phyloP scores from a whole-genome alignment of 1,284 basidiomycete species.

The Pseudozyma pruni region DNA sequence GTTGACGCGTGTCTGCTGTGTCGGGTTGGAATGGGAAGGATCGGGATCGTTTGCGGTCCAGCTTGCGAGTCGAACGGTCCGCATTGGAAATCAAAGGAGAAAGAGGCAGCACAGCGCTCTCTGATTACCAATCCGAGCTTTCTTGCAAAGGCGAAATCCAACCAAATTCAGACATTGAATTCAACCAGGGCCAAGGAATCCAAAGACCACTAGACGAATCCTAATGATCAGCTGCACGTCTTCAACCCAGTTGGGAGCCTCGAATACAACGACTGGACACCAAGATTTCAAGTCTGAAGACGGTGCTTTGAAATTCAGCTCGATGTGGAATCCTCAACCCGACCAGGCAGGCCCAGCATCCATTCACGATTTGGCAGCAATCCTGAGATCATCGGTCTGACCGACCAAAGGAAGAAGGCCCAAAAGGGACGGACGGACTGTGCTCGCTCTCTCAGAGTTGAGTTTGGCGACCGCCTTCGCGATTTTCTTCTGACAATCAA shows the following conservation, averaged over 20 bases:
- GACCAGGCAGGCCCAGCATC: neutral
- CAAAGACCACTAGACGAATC: too few relatives aligned
- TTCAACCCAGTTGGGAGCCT: neutral
- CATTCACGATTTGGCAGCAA: neutral
- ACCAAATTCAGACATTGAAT: too few relatives aligned
- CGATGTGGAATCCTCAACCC: constrained; percentile 3
- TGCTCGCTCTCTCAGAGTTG: constrained; percentile 2
- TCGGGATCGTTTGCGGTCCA: constrained; percentile 8
- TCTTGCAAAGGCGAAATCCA: too few relatives aligned
- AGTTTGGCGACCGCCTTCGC: constrained; percentile 17
- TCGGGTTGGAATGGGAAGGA: constrained; percentile 11
- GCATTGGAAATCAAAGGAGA: constrained; percentile 10
- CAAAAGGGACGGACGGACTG: neutral
- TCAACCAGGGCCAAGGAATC: too few relatives aligned
- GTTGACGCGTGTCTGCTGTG: constrained; percentile 1
- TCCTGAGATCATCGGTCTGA: constrained; percentile 21
- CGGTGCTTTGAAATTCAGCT: constrained; percentile 25
- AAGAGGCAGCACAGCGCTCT: constrained; percentile 15
- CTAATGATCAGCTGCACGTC: too few relatives aligned
- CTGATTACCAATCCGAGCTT: constrained; percentile 26
- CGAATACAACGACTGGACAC: too few relatives aligned
- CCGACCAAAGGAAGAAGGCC: constrained; percentile 3
- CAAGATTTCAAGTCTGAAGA: too few relatives aligned
- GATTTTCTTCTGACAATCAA: constrained; percentile 27
- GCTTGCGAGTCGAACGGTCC: constrained; percentile 8